Conservation (phyloP, 306 rosid genomes). For the Chamaecrista fasciculata region DNA sequence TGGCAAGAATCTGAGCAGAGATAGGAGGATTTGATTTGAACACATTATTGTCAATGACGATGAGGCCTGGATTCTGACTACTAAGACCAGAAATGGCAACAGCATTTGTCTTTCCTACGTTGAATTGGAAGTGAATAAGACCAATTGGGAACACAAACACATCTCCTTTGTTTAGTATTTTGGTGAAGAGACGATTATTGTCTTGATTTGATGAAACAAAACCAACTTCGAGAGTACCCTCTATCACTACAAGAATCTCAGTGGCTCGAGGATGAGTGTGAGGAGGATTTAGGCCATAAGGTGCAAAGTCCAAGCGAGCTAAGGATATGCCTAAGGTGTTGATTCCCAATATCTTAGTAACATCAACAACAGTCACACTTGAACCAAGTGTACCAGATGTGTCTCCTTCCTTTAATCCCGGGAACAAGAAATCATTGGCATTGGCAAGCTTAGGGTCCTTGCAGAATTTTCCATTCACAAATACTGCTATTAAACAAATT, state of each 20-base stretch:
- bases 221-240: constrained; percentile 32
- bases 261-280: background rate
- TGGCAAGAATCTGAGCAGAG: constrained; percentile 23
- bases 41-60: constrained; percentile 18
- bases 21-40: constrained; percentile 39
- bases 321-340: constrained; percentile 29
- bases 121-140: constrained; percentile 27
- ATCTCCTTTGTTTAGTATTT: background rate
- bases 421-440: constrained; percentile 31
- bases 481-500: background rate
- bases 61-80: constrained; percentile 28
- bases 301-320: constrained; percentile 11
- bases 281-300: background rate
- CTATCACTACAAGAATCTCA: background rate
- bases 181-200: background rate
- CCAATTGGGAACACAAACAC: constrained; percentile 6
- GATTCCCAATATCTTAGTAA: background rate
- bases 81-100: constrained; percentile 24
- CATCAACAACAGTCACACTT: background rate
- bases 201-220: constrained; percentile 10
- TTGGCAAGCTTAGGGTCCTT: background rate
- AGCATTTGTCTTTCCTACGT: constrained; percentile 28
- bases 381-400: constrained; percentile 11
- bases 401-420: constrained; percentile 9
- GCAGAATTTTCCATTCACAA: background rate